A percentile compares a stretch with the other conserved stretches of the same genome.
phyloP scores from a whole-genome alignment of 345 rosid genomes.

The Eucalyptus pumila region DNA sequence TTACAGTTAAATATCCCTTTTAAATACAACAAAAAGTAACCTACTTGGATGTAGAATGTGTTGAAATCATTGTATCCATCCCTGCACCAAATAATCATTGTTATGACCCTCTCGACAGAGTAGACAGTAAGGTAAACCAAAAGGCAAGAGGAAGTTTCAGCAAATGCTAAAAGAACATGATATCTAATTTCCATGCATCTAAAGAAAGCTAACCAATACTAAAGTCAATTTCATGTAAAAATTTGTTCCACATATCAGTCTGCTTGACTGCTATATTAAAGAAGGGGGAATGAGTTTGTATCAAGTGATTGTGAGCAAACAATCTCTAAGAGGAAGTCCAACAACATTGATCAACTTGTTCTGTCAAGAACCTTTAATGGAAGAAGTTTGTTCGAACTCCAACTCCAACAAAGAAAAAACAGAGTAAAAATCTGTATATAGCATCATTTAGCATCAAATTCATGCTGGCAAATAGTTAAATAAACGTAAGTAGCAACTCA shows the following conservation, averaged over 20 bases:
- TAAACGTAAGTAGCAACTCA: slow-evolving; percentile 13
- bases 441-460: background rate
- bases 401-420: background rate
- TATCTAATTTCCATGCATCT: background rate
- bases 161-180: background rate
- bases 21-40: background rate
- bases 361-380: background rate
- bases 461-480: background rate
- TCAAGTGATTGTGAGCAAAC: background rate
- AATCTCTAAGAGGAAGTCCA: background rate
- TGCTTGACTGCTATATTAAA: background rate
- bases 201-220: background rate
- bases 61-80: slow-evolving; percentile 99
- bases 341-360: background rate
- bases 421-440: background rate
- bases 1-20: background rate
- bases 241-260: background rate
- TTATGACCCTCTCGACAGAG: background rate
- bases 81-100: slow-evolving; percentile 45
- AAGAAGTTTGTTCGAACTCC: background rate
- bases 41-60: slow-evolving; percentile 90
- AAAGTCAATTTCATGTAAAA: background rate
- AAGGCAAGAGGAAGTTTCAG: background rate
- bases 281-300: background rate
- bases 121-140: background rate